Conservation (phyloP, 495 filamentous ascomycete species). For the Aspergillus asperescens region DNA sequence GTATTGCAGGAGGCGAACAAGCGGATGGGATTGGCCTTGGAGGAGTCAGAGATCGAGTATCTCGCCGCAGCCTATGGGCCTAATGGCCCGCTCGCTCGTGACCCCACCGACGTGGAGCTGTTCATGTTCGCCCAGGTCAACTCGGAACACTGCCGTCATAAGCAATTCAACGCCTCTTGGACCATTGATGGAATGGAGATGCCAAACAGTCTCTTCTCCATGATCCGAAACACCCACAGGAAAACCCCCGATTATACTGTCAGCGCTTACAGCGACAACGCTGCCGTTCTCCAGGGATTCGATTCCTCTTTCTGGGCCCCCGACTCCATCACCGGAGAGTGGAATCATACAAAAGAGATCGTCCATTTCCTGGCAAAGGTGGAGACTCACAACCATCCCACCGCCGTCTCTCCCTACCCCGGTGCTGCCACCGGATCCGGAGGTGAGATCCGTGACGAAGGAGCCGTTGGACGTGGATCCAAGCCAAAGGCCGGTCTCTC, state of each 20-base stretch:
- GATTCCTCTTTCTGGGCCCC: conserved; percentile 79
- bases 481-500: conserved; percentile 87
- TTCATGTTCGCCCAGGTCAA: conserved; percentile 99
- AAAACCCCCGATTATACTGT: conserved; percentile 70
- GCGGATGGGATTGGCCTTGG: conserved; percentile 75
- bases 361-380: conserved; percentile 92
- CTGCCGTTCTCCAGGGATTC: conserved; percentile 79
- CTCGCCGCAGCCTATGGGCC: conserved; percentile 76
- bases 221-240: conserved; percentile 93
- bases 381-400: conserved; percentile 97
- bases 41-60: conserved; percentile 89
- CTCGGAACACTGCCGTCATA: conserved; percentile 59
- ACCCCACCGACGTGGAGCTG: conserved; percentile 85
- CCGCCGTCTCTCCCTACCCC: conserved; percentile 79
- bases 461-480: conserved; percentile 87
- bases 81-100: conserved; percentile 58
- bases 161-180: conserved; percentile 95
- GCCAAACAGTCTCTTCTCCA: conserved; percentile 75
- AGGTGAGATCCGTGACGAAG: conserved; percentile 92
- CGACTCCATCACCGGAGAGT: conserved; percentile 73
- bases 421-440: conserved; percentile 92
- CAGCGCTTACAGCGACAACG: conserved; percentile 96
- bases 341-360: conserved; percentile 79
- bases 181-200: conserved; percentile 87
- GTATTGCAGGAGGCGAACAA: conserved; percentile 78